Conservation (phyloP, 495 filamentous ascomycete genomes). For the Peziza echinospora region DNA sequence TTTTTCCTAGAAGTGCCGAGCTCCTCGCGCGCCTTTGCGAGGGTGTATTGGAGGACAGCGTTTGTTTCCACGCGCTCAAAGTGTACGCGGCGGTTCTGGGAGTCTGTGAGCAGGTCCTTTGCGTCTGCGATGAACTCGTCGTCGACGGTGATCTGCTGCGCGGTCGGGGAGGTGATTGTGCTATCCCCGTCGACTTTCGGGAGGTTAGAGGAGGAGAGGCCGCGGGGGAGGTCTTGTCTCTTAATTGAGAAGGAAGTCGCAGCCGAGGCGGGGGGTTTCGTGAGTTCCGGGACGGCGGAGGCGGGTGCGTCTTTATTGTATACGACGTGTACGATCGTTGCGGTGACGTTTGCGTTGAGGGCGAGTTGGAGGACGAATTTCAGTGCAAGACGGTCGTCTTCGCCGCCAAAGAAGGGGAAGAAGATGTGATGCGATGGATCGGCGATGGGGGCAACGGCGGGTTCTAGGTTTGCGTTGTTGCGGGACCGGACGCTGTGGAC, state of each 20-base stretch:
- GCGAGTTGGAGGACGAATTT: constrained; percentile 63
- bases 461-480: constrained; percentile 29
- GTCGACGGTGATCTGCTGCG: constrained; percentile 8
- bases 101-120: constrained; percentile 36
- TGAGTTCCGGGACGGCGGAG: constrained; percentile 11
- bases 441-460: constrained; percentile 26
- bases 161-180: constrained; percentile 9
- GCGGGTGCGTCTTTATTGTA: constrained; percentile 19
- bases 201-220: constrained; percentile 11
- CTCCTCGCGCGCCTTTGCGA: constrained; percentile 33
- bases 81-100: constrained; percentile 37
- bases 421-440: constrained; percentile 69
- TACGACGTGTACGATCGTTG: constrained; percentile 39
- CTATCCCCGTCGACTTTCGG: constrained; percentile 14
- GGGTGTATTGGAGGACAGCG: constrained; percentile 17
- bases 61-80: constrained; percentile 25
- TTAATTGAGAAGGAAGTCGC: neutral
- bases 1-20: constrained; percentile 41
- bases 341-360: constrained; percentile 53
- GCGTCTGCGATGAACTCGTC: constrained; percentile 41
- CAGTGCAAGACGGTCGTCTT: constrained; percentile 64
- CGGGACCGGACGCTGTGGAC: constrained; percentile 24
- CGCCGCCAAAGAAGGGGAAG: constrained; percentile 67
- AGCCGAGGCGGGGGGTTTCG: constrained; percentile 16
- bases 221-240: constrained; percentile 5